Evolutionary conservation across 2,329 filamentous ascomycete species (phyloP).

Genomic region (Fusarium tanahbumbuense): DNA sequence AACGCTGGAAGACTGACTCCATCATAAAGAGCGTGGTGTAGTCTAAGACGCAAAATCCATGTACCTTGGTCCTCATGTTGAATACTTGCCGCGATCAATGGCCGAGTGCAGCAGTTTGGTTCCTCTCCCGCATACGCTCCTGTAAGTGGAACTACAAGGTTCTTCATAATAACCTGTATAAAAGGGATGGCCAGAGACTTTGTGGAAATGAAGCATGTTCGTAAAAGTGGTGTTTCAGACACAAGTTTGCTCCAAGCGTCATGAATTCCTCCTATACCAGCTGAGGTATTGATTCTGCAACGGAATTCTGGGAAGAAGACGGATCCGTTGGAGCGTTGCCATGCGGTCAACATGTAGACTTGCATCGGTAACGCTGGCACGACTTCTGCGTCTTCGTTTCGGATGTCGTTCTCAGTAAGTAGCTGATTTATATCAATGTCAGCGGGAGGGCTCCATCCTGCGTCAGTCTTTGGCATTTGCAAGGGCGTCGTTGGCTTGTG

Average conservation of each 20-base stretch:
- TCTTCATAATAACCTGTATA: constrained; percentile 69
- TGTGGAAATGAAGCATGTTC: constrained; percentile 73
- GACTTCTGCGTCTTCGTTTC: constrained; percentile 63
- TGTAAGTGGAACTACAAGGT: constrained; percentile 18
- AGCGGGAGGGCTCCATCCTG: constrained; percentile 48
- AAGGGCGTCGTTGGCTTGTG: not conserved
- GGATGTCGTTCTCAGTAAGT: constrained; percentile 55
- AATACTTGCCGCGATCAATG: constrained; percentile 27
- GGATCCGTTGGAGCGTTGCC: constrained; percentile 73
- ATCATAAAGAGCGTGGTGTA: constrained; percentile 92
- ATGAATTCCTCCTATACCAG: constrained; percentile 58
- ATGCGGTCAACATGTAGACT: constrained; percentile 81
- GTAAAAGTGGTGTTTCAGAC: constrained; percentile 69
- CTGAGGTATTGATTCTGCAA: constrained; percentile 62
- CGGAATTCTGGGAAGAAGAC: constrained; percentile 81
- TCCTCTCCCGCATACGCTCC: not conserved
- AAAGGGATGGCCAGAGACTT: constrained; percentile 61
- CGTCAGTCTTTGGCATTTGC: constrained; percentile 20
- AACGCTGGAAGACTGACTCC: constrained; percentile 79
- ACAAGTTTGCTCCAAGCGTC: constrained; percentile 72
- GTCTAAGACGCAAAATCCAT: constrained; percentile 63
- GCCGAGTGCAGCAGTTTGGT: not conserved
- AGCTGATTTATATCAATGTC: constrained; percentile 55
- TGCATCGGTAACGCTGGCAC: constrained; percentile 83
- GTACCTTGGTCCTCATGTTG: constrained; percentile 20